phyloP scores from a whole-genome alignment of 345 rosid species.

The Carallia pectinifolia region DNA sequence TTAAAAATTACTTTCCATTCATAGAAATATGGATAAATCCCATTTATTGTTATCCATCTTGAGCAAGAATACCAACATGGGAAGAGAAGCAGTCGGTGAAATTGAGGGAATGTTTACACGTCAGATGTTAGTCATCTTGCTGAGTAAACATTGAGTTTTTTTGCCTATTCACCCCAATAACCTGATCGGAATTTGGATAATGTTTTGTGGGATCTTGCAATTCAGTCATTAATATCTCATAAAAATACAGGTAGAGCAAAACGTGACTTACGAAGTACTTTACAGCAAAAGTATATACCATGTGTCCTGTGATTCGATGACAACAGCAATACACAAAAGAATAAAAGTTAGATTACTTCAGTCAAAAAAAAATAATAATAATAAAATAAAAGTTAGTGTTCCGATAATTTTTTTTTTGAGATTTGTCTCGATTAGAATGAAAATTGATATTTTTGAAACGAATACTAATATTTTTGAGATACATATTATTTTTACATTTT shows the following conservation, averaged over 20 bases:
- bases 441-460: too few relatives aligned
- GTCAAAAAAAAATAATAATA: too few relatives aligned
- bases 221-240: neutral
- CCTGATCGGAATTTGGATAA: slow-evolving; percentile 41
- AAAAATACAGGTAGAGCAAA: slow-evolving; percentile 3
- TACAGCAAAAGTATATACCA: slow-evolving; percentile 13
- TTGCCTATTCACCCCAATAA: slow-evolving; percentile 20
- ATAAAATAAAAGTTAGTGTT: too few relatives aligned
- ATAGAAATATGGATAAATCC: too few relatives aligned
- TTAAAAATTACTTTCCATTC: too few relatives aligned
- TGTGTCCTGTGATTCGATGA: neutral
- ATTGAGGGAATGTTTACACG: slow-evolving; percentile 11
- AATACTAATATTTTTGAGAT: too few relatives aligned
- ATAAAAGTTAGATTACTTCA: too few relatives aligned
- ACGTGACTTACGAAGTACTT: slow-evolving; percentile 31
- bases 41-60: too few relatives aligned
- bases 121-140: slow-evolving; percentile 20
- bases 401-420: too few relatives aligned
- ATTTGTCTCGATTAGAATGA: too few relatives aligned
- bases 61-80: neutral
- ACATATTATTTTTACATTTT: too few relatives aligned
- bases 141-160: slow-evolving; percentile 10
- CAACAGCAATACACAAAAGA: too few relatives aligned
- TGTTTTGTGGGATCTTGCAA: slow-evolving; percentile 12
- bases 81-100: slow-evolving; percentile 13